Conservation (phyloP, 257 asterid species). For the Solanum bukasovii region DNA sequence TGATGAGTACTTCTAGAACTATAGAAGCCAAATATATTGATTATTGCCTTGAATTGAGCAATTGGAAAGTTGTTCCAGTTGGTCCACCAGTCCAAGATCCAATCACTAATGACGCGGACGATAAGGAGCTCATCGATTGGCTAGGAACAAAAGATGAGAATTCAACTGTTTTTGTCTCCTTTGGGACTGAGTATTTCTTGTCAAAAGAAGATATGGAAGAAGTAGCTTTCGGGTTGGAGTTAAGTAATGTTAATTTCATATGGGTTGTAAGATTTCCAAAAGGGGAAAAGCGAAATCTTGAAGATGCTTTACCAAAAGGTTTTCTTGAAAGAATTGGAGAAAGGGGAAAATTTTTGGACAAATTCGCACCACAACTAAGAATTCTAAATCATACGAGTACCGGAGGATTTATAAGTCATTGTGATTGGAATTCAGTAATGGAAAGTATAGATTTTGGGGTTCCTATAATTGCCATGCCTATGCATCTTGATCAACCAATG, state of each 20-base stretch:
- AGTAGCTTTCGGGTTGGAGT: conserved; percentile 25
- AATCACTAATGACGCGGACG: background rate
- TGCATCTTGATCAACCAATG: conserved; percentile 32
- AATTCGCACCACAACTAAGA: conserved; percentile 28
- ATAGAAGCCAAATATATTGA: conserved; percentile 42
- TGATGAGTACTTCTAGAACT: conserved; percentile 24
- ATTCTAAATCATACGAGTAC: conserved; percentile 13
- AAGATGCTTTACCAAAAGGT: conserved; percentile 26
- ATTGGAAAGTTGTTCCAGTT: conserved; percentile 11
- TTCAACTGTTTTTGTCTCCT: conserved; percentile 41
- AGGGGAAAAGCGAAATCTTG: conserved; percentile 6
- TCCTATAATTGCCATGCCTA: conserved; percentile 32
- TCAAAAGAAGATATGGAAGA: background rate
- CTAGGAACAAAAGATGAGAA: conserved; percentile 10
- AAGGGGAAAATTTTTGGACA: conserved; percentile 15
- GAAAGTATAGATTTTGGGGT: conserved; percentile 20
- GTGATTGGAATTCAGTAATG: conserved; percentile 26
- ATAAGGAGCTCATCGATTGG: conserved; percentile 29
- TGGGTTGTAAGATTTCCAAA: conserved; percentile 42
- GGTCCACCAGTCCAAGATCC: conserved; percentile 15
- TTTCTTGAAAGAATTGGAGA: conserved; percentile 24
- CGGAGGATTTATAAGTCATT: conserved; percentile 32
- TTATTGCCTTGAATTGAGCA: conserved; percentile 1
- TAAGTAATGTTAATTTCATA: conserved; percentile 33
- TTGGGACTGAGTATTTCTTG: conserved; percentile 48